Base-by-base conservation (phyloP, 768 basidiomycete species). In the Boletus pseudo-olivaceus region DNA sequence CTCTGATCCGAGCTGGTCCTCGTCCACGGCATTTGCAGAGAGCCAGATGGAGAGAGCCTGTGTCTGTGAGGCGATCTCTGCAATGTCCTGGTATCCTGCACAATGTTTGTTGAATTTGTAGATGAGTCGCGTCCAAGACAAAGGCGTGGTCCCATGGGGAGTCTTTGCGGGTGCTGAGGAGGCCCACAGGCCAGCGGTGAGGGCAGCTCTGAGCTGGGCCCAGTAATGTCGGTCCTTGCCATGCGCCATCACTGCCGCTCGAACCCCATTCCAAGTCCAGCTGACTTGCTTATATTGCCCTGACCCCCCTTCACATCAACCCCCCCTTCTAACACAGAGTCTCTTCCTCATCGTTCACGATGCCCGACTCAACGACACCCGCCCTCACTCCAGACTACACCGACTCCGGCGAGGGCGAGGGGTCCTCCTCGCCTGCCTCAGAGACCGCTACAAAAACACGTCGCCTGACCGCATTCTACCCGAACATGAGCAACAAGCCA, bases 41-140 rank as follows among this genome's bases (percentile, higher is more conserved):
- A 85, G 75, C 42, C 87, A 74, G 32, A 88, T 64, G 6, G 82
- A 79, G 30, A 92, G 73, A 1, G 78, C 77, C 32, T 85, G 86
- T 0, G 83, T 90, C 62, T 87, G 82, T 0, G 77, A 80, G 17
- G 85, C 87, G 55, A 90, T 75, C 60, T 87, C 83, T 4, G 83
- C 76, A 14, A 87, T 74, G 53, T 85, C 83, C 56, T 68, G 62
- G 60, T 77, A 83, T 0, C 85, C 84, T 6, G 68, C 69, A 62
- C 85, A 87, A 60, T 94, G 92, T 59, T 94, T 94, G 67, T 88
- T 85, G 74, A 90, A 92, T 71, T 94, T 94, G 59, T 89, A 81
- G 38, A 93, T 71, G 12, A 93, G 80, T 63, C 90, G 87, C 2
- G 83, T 76, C 92, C 92, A 94, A 11, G 84, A 73, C 15, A 93